A percentile compares a stretch with the other conserved stretches of the same genome.
Evolutionary conservation across 495 filamentous ascomycete genomes (phyloP).

Genomic region (Trichoderma erinaceum): DNA sequence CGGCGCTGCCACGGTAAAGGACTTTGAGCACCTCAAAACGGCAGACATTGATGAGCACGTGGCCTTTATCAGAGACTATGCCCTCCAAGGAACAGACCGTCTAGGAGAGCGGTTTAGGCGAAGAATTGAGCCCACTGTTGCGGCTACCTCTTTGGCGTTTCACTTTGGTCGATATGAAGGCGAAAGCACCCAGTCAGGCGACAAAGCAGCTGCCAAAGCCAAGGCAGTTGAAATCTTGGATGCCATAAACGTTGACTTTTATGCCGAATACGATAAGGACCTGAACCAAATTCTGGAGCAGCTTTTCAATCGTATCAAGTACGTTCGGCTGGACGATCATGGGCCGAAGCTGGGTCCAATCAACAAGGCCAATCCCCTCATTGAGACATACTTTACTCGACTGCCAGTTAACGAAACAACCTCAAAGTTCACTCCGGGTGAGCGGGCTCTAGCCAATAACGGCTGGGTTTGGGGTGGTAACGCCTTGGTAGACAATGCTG

Average conservation of each 20-base stretch:
- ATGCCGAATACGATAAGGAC: conserved; percentile 85
- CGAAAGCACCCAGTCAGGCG: conserved; percentile 34
- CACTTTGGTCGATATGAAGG: conserved; percentile 63
- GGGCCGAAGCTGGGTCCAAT: conserved; percentile 85
- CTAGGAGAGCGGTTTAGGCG: conserved; percentile 75
- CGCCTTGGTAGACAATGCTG: conserved; percentile 88
- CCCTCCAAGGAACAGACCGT: conserved; percentile 59
- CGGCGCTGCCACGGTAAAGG: conserved; percentile 35
- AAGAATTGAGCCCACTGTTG: conserved; percentile 56
- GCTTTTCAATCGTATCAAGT: conserved; percentile 88
- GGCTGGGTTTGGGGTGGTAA: conserved; percentile 99
- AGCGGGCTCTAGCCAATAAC: conserved; percentile 85
- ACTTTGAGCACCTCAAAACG: conserved; percentile 39
- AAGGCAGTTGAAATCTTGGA: conserved; percentile 61
- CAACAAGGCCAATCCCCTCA: conserved; percentile 67
- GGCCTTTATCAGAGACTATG: conserved; percentile 48
- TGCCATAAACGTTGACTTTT: conserved; percentile 79
- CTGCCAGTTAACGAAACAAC: conserved; percentile 76
- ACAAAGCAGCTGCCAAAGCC: conserved; percentile 42
- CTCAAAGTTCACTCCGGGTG: conserved; percentile 65
- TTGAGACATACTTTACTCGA: conserved; percentile 93
- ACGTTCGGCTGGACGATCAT: conserved; percentile 81
- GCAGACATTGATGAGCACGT: conserved; percentile 42
- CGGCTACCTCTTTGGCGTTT: conserved; percentile 60
- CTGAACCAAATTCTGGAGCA: conserved; percentile 78